Evolutionary conservation across 2,329 filamentous ascomycete genomes (phyloP), one percentile per base, ranked within the genome.

Genomic region (Pleurostoma richardsiae): DNA sequence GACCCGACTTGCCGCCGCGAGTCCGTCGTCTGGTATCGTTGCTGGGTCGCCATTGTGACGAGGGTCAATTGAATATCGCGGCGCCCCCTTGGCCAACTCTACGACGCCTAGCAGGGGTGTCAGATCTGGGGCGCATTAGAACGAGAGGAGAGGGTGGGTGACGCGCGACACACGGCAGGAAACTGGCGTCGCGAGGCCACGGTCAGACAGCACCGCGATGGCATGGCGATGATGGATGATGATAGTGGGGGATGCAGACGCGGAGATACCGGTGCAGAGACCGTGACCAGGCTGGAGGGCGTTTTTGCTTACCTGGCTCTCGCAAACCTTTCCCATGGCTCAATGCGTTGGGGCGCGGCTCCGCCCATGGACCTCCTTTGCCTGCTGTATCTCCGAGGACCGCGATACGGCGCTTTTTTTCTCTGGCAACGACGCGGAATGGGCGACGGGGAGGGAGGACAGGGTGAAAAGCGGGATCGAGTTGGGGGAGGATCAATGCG

Each of bases 1-100:
- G 78, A 81, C 53, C 74, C 75, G 53, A 78, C 71, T 57, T 75
- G 73, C 49, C 73, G 72, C 58, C 73, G 72, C 52, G 75, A 64
- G 59, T 77, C 73, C 59, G 66, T 36, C 33, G 28, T 30, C 28
- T 19, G 43, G 39, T 40, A 30, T 33, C 38, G 44, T 40, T 26
- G 30, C 30, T 29, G 19, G 36, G 28, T 33, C 33, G 33, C 33
- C 33, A 36, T 10, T 27, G 26, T 38, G 29, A 27, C 19, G 11
- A 33, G 6, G 40, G 41, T 51, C 45, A 49, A 48, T 52, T 57
- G 53, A 51, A 47, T 45, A 47, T 42, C 44, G 52, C 57, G 56
- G 60, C 58, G 45, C 49, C 62, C 58, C 65, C 63, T 57, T 59
- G 63, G 61, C 62, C 65, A 59, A 59, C 58, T 65, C 62, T 72